Base-by-base conservation (phyloP, 129 eudicot species). In the Erigeron canadensis region DNA sequence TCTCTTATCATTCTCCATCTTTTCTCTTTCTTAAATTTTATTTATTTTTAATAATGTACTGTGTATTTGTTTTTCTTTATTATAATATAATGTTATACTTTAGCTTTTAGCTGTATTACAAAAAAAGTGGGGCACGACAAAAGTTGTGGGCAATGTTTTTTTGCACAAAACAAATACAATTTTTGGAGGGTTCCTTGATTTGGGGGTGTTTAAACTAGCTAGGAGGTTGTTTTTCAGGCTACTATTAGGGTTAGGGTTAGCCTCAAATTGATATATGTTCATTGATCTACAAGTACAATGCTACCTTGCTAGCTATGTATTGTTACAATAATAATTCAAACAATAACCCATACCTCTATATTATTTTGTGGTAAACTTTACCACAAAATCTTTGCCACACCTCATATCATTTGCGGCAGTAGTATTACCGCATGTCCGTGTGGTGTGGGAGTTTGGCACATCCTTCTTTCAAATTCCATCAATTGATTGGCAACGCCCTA, bases 81-180 rank as follows among this genome's bases (percentile, higher is more conserved):
- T 71, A 70, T 41, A 70, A 54, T 63, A 78, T 58, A 47, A 38
- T 71, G 43, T 59, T 71, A 61, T 78, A 83, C 79, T 79, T 79
- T 79, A 80, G 77, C 81, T 89, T 89, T 89, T 89, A 84, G 77
- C 96, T 89, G 84, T 89, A 81, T 84, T 71, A 73, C 80, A 84
- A 78, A 78, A 78, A 63, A 71, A 81, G 87, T 76, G 79, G 81
- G 85, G 78, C 85, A 71, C 77, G 65, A 78, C 22, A 77, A 85
- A 88, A 84, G 73, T 79, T 84, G 76, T 79, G 86, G 77, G 72
- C 75, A 72, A 75, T 79, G 84, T 80, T 81, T 86, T 82, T 80
- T 66, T 80, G 83, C 75, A 75, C 67, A 66, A 81, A 84, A 81
- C 80, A 82, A 86, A 81, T 61, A 66, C 2, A 19, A 74, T 74